Evolutionary conservation across 1,139 yeast genomes (phyloP), one percentile per base, ranked within the genome.

Genomic region (Eremothecium sinecaudum): DNA sequence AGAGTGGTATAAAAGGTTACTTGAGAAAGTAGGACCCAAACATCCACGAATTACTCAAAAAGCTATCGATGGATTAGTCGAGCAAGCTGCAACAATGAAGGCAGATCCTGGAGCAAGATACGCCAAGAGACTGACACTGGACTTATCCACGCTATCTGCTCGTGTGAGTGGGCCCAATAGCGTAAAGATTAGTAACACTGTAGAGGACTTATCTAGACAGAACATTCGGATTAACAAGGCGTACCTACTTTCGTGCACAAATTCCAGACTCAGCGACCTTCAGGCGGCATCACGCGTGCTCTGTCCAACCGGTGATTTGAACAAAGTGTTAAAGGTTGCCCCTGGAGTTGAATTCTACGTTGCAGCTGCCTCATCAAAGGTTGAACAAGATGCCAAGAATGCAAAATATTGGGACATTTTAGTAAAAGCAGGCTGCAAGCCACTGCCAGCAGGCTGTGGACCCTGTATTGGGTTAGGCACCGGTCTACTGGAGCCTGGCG

Each of bases 391-490:
- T 48, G 97, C 98, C 31, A 94, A 82, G 63, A 71, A 74, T 28
- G 66, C 63, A 33, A 98, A 98, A 40, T 92, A 93, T 9, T 92
- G 99, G 98, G 72, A 86, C 51, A 75, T 75, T 21, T 70, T 92
- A 36, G 53, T 90, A 28, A 90, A 79, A 37, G 94, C 97, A 10
- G 99, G 99, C 34, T 94, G 96, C 38, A 82, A 66, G 50, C 87
- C 96, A 23, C 72, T 90, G 48, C 97, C 97, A 12, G 94, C 98
- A 13, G 99, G 99, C 16, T 90, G 99, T 64, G 99, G 99, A 32
- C 99, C 99, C 24, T 90, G 99, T 66, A 90, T 90, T 53, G 99
- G 99, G 28, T 70, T 90, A 38, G 99, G 99, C 41, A 71, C 92
- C 24, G 99, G 99, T 34, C 67, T 90, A 43, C 68, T 90, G 49